Evolutionary conservation across 2,329 filamentous ascomycete species (phyloP).

Genomic region (Colletotrichum liaoningense): DNA sequence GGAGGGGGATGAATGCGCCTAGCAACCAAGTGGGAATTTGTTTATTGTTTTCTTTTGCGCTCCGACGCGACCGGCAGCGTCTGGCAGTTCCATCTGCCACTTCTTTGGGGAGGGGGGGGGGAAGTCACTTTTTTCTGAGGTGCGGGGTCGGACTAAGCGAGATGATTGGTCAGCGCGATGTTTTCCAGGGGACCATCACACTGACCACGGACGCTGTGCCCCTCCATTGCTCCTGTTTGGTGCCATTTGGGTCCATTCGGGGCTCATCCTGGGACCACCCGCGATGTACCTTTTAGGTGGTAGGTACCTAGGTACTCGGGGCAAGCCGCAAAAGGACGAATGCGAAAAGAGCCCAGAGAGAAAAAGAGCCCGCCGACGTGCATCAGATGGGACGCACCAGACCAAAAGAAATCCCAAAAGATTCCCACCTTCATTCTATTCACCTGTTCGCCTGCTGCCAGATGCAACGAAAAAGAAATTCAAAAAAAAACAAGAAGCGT

Average conservation of each 20-base stretch:
- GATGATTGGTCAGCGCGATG: neutral
- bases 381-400: neutral
- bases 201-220: constrained; percentile 4
- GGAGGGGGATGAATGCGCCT: constrained; percentile 33
- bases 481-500: neutral
- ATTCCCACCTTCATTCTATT: neutral
- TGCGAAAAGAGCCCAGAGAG: too few relatives aligned
- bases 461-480: neutral
- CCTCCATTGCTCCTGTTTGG: constrained; percentile 5
- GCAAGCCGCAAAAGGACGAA: neutral
- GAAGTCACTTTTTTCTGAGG: neutral
- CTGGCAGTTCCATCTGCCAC: neutral
- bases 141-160: constrained; percentile 1
- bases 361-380: constrained; percentile 13
- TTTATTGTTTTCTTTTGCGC: constrained; percentile 46
- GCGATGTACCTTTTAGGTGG: too few relatives aligned
- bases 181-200: neutral
- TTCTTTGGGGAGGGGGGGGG: neutral
- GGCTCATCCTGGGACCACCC: too few relatives aligned
- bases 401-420: neutral
- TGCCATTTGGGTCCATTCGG: too few relatives aligned
- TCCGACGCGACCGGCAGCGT: constrained; percentile 24
- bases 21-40: constrained; percentile 41
- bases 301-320: neutral
- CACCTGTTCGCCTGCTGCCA: neutral